These are phyloP conservation scores for Verbena officinalis DNA, from an alignment of 257 asterid species.

Conservation along the genomic window DNA sequence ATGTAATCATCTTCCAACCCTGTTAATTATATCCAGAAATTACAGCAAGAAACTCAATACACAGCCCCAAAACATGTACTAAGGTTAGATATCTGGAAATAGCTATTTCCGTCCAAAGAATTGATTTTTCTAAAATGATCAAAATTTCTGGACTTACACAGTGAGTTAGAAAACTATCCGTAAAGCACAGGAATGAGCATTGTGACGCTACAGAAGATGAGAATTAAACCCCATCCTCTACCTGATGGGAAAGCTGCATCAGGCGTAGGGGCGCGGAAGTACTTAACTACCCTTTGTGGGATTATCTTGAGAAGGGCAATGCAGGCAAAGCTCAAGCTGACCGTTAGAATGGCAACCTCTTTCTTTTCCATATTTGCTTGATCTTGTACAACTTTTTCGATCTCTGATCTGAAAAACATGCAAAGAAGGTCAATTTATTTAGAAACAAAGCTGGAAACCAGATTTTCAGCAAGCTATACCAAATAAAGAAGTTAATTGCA, in stretches of 20 bases:
- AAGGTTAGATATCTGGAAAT: slow-evolving; percentile 5
- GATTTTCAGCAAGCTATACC: neutral
- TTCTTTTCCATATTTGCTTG: slow-evolving; percentile 67
- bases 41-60: neutral
- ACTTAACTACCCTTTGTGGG: slow-evolving; percentile 32
- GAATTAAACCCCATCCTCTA: slow-evolving; percentile 66
- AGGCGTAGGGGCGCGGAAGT: slow-evolving; percentile 34
- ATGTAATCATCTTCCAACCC: neutral
- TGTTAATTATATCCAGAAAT: neutral
- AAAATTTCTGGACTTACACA: slow-evolving; percentile 15
- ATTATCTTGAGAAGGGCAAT: slow-evolving; percentile 57
- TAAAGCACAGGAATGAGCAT: slow-evolving; percentile 63
- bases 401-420: slow-evolving; percentile 60
- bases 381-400: slow-evolving; percentile 59
- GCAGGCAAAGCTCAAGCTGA: slow-evolving; percentile 59
- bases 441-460: too few species aligned
- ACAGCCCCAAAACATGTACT: neutral
- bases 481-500: too few species aligned
- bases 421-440: slow-evolving; percentile 2
- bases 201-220: slow-evolving; percentile 70
- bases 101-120: slow-evolving; percentile 13
- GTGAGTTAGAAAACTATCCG: slow-evolving; percentile 36
- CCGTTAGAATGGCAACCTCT: slow-evolving; percentile 58
- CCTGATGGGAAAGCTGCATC: slow-evolving; percentile 37
- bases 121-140: slow-evolving; percentile 1